Evolutionary conservation across 2,329 filamentous ascomycete genomes (phyloP).

Genomic region (Fusarium zealandicum): DNA sequence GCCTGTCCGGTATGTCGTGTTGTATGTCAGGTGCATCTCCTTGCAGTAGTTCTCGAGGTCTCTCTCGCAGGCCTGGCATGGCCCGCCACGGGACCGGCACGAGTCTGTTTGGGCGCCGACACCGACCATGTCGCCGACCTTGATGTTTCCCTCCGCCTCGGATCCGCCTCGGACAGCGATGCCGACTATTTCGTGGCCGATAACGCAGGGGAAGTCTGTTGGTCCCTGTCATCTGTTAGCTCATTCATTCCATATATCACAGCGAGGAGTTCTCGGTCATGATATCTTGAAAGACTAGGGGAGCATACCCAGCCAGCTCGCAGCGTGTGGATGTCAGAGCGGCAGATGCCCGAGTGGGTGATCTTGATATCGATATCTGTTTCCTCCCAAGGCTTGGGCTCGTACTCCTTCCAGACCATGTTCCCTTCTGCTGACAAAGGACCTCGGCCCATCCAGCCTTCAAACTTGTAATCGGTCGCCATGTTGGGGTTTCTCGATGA

Average conservation of each 20-base stretch:
- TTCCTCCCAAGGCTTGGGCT: slow-evolving; percentile 72
- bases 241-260: background rate
- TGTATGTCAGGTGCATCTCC: slow-evolving; percentile 67
- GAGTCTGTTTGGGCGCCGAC: slow-evolving; percentile 73
- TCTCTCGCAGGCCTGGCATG: slow-evolving; percentile 58
- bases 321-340: slow-evolving; percentile 66
- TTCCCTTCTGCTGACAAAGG: slow-evolving; percentile 55
- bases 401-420: slow-evolving; percentile 63
- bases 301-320: slow-evolving; percentile 57
- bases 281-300: too few species aligned
- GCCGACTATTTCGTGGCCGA: slow-evolving; percentile 73
- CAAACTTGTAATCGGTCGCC: slow-evolving; percentile 52
- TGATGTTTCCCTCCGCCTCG: slow-evolving; percentile 55
- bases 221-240: slow-evolving; percentile 24
- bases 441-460: slow-evolving; percentile 59
- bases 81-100: slow-evolving; percentile 65
- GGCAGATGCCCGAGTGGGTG: slow-evolving; percentile 72
- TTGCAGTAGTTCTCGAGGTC: slow-evolving; percentile 74
- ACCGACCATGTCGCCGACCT: slow-evolving; percentile 69
- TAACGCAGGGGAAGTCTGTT: slow-evolving; percentile 52
- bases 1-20: slow-evolving; percentile 63
- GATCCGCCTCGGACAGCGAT: slow-evolving; percentile 62
- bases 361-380: slow-evolving; percentile 71
- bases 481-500: background rate
- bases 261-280: background rate